These are phyloP conservation scores for Elymus sibiricus DNA, from an alignment of 176 grass and related monocot species.

Conservation along the genomic window DNA sequence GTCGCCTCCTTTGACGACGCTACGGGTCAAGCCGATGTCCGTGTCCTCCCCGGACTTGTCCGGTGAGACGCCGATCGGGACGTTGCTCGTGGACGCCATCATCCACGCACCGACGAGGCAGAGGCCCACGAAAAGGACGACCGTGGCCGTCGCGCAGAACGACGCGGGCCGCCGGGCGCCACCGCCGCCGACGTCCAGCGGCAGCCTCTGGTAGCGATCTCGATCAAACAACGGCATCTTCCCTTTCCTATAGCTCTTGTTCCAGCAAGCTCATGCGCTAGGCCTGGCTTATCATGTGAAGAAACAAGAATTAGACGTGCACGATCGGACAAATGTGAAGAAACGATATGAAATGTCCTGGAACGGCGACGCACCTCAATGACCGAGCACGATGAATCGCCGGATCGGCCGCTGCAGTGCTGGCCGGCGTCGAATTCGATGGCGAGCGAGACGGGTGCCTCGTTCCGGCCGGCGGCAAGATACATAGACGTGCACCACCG, in stretches of 20 bases:
- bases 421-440: neutral
- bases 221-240: slow-evolving; percentile 72
- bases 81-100: slow-evolving; percentile 62
- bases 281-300: neutral
- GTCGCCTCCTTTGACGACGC: neutral
- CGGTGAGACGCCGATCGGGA: slow-evolving; percentile 35
- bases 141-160: slow-evolving; percentile 57
- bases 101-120: slow-evolving; percentile 84
- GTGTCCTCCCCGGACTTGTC: slow-evolving; percentile 26
- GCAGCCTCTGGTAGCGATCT: slow-evolving; percentile 47
- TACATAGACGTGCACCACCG: neutral
- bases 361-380: neutral
- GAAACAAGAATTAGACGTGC: neutral
- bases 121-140: slow-evolving; percentile 66
- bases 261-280: slow-evolving; percentile 22
- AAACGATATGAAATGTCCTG: neutral
- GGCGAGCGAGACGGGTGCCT: neutral
- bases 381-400: neutral
- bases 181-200: neutral
- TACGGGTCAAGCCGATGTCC: slow-evolving; percentile 22
- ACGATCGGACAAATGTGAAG: neutral
- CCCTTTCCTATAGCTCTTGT: too few relatives aligned
- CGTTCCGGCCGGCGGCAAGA: neutral
- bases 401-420: neutral
- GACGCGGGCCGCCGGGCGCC: slow-evolving; percentile 36